A percentile compares a stretch with the other conserved stretches of the same genome.
phyloP scores from a whole-genome alignment of 208 protist species.

The Trypanosoma melophagium region DNA sequence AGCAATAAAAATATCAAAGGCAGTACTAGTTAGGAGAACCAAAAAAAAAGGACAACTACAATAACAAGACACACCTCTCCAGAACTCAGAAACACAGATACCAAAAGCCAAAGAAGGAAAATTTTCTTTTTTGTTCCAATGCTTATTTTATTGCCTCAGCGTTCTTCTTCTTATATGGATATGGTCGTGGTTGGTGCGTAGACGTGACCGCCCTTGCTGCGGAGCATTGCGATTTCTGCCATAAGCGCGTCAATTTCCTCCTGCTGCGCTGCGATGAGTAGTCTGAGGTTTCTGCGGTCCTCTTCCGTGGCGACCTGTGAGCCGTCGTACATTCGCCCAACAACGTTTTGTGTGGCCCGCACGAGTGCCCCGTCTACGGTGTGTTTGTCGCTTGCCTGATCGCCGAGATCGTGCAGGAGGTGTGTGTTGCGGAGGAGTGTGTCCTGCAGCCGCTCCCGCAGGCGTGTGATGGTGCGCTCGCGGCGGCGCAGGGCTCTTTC shows the following conservation, averaged over 20 bases:
- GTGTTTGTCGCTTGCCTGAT: constrained; percentile 78
- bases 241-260: constrained; percentile 93
- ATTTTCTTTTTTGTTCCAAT: not conserved
- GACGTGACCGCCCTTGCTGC: constrained; percentile 91
- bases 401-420: constrained; percentile 83
- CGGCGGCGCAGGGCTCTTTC: constrained; percentile 61
- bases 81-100: constrained; percentile 17
- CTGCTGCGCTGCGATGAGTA: constrained; percentile 88
- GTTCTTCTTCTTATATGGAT: not conserved
- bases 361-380: constrained; percentile 70
- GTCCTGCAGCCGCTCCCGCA: constrained; percentile 70
- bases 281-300: constrained; percentile 77
- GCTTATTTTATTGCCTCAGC: too few species aligned
- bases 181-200: constrained; percentile 63
- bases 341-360: constrained; percentile 70
- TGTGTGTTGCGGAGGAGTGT: constrained; percentile 80
- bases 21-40: too few species aligned
- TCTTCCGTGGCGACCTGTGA: constrained; percentile 72
- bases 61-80: too few species aligned
- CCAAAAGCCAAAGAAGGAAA: not conserved
- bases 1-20: too few species aligned
- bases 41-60: too few species aligned
- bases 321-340: constrained; percentile 60
- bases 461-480: constrained; percentile 62
- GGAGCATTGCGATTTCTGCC: constrained; percentile 91